Conservation (phyloP, 2,329 filamentous ascomycete genomes). For the Epicoccum nigrum region DNA sequence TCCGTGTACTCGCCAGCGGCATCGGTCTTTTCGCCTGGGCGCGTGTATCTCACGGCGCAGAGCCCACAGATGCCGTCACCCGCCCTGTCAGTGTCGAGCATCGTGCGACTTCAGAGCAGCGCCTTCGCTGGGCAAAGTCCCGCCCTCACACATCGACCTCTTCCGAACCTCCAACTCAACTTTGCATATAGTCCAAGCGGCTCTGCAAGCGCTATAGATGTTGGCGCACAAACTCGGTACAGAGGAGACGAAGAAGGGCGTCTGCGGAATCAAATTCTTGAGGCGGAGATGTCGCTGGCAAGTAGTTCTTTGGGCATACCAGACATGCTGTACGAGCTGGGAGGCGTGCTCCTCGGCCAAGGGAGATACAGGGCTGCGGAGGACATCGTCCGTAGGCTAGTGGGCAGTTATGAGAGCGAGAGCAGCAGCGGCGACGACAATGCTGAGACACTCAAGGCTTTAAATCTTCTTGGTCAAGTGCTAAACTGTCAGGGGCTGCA, state of each 20-base stretch:
- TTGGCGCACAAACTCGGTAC: too few relatives aligned
- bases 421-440: neutral
- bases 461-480: neutral
- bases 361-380: neutral
- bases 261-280: neutral
- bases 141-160: too few relatives aligned
- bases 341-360: neutral
- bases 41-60: too few relatives aligned
- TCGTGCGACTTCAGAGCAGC: too few relatives aligned
- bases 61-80: too few relatives aligned
- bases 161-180: too few relatives aligned
- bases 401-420: neutral
- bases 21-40: neutral
- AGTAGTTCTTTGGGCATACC: neutral
- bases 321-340: neutral
- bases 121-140: too few relatives aligned
- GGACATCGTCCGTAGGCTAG: neutral
- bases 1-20: conserved; percentile 11
- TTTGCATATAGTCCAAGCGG: too few relatives aligned
- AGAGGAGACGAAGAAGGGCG: too few relatives aligned
- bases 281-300: neutral
- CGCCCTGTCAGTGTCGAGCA: too few relatives aligned
- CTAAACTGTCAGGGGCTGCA: neutral
- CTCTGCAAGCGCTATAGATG: too few relatives aligned
- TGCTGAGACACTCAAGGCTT: neutral